These are phyloP conservation scores for Flaveria bidentis DNA, from an alignment of 129 eudicot species.

Conservation along the genomic window DNA sequence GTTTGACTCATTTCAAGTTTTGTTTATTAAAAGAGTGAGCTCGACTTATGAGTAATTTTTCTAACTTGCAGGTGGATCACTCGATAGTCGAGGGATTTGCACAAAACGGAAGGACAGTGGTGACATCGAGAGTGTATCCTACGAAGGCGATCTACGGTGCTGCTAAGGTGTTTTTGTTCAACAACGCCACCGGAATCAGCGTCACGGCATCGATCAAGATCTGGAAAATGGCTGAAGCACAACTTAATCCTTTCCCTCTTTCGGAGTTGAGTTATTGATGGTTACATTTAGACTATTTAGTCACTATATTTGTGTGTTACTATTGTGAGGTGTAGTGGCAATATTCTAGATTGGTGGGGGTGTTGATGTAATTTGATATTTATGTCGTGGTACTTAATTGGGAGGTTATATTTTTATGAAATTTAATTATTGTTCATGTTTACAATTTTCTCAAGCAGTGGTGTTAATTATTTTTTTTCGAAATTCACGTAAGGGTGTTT, in stretches of 20 bases:
- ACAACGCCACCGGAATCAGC: constrained; percentile 74
- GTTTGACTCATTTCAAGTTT: no score
- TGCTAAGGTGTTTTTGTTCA: constrained; percentile 68
- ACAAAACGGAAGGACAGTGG: constrained; percentile 83
- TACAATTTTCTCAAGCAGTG: not conserved
- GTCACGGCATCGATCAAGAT: constrained; percentile 69
- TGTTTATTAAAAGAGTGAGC: no score
- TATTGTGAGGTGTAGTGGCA: constrained; percentile 13
- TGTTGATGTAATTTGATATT: not conserved
- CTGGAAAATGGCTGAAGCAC: constrained; percentile 67
- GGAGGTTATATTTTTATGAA: not conserved
- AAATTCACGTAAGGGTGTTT: no score
- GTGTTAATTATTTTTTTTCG: no score
- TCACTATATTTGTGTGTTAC: constrained; percentile 1
- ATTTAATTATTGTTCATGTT: not conserved
- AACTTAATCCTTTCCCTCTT: constrained; percentile 51
- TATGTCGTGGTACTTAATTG: not conserved
- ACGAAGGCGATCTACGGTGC: constrained; percentile 66
- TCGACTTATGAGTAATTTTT: no score
- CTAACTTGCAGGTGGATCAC: constrained; percentile 66
- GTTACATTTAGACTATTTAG: not conserved
- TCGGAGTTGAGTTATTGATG: constrained; percentile 21
- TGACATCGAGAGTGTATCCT: constrained; percentile 81
- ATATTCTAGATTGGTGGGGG: not conserved
- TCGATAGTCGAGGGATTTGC: constrained; percentile 86